Evolutionary conservation across 805 yeast genomes (phyloP), one percentile per base, ranked within the genome.

Genomic region (Yarrowia osloensis): DNA sequence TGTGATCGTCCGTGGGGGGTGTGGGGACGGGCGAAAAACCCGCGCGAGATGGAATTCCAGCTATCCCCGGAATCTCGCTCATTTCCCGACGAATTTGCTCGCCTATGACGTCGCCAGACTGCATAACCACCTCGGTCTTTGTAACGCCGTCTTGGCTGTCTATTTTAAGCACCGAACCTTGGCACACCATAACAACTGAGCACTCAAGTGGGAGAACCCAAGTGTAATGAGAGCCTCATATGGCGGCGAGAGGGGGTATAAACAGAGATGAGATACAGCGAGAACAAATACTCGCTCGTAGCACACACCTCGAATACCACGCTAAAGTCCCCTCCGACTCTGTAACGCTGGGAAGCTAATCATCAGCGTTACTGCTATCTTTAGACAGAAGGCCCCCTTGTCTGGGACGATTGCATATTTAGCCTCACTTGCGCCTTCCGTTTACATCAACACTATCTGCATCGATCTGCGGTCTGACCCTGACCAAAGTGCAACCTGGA

Each of bases 401-500:
- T 46, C 52, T 46, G 33, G 52, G 13, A 4, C 15, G 3, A 4
- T n/a, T 46, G 52, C 52, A 49, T 31, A 33, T 50, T 50, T 50
- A 50, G 40, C 57, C 57, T 50, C 57, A 50, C 40, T 50, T 50
- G 57, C 57, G 57, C 57, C 57, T 50, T 50, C 57, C 57, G 57
- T 50, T 50, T 50, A 33, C 57, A 50, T 50, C 57, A 50, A 33
- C 29, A 50, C 57, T 50, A 50, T 50, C 57, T 50, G 57, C 57
- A 33, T 50, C 57, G 57, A 50, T 50, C 57, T 50, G 57, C 57
- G 22, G 24, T 12, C 54, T n/a, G 54, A 49, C 54, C 54, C 54
- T 28, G 54, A 49, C 35, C 54, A 11, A 24, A 26, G 24, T 49
- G 54, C 54, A 28, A 28, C 54, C 11, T 26, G n/a, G 12, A 9